Evolutionary conservation across 352 stramenopile species (phyloP).

Genomic region (Phytopythium cucurbitacearum): DNA sequence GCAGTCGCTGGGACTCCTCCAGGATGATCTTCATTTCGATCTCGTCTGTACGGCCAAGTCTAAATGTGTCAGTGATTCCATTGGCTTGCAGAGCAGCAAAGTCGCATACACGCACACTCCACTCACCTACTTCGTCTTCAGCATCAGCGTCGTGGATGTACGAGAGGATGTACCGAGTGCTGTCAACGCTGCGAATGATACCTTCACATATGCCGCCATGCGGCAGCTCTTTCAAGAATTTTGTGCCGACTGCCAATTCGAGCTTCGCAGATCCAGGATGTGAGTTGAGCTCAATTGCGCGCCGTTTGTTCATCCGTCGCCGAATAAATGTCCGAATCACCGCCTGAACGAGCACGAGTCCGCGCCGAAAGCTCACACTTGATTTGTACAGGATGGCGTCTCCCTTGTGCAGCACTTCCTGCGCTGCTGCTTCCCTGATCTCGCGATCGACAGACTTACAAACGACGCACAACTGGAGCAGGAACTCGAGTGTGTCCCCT

Average conservation of each 20-base stretch:
- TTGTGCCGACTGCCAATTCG: constrained; percentile 46
- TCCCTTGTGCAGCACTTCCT: constrained; percentile 57
- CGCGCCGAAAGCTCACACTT: constrained; percentile 67
- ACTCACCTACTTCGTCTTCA: constrained; percentile 67
- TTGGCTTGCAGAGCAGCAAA: too few species aligned
- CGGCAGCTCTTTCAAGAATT: constrained; percentile 69
- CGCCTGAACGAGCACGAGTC: constrained; percentile 62
- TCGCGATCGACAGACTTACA: constrained; percentile 40
- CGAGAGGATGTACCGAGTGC: constrained; percentile 43
- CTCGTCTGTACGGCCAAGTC: constrained; percentile 23
- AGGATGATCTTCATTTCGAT: constrained; percentile 81
- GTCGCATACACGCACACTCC: background rate
- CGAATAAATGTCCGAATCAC: constrained; percentile 67
- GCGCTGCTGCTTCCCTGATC: constrained; percentile 45
- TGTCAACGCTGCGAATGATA: constrained; percentile 38
- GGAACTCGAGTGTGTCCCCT: constrained; percentile 65
- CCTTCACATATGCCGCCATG: constrained; percentile 68
- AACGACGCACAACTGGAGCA: constrained; percentile 66
- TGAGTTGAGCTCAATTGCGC: constrained; percentile 18
- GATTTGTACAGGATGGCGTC: constrained; percentile 68
- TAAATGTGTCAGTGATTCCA: too few species aligned
- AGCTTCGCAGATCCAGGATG: constrained; percentile 5
- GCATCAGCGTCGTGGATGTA: constrained; percentile 61
- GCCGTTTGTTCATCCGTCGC: constrained; percentile 33
- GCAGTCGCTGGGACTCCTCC: constrained; percentile 51